These are phyloP conservation scores for Pilatotrama ljubarskyi DNA, from an alignment of 768 basidiomycete species.

Conservation along the genomic window DNA sequence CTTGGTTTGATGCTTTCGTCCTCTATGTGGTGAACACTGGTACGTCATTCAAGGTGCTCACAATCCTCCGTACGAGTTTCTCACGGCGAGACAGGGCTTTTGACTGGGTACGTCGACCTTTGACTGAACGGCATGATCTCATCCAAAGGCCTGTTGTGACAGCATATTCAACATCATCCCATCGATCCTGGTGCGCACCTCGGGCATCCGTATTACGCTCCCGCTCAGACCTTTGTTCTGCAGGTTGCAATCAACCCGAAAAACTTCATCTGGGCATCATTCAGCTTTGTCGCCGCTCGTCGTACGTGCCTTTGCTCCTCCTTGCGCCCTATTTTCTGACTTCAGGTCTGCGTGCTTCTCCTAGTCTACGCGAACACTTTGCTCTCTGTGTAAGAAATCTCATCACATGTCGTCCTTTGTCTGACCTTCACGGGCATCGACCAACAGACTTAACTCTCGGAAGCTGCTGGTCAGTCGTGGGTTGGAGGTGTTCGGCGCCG, in stretches of 20 bases:
- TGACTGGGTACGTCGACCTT: background rate
- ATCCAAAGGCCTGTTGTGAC: background rate
- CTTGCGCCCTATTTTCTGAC: background rate
- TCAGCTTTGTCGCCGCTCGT: background rate
- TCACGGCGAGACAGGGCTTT: background rate
- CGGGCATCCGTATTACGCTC: too few species aligned
- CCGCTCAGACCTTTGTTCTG: too few species aligned
- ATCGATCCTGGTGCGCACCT: background rate
- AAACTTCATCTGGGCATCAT: background rate
- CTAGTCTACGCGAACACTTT: background rate
- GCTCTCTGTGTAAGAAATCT: background rate
- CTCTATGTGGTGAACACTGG: background rate
- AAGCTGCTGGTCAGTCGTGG: slow-evolving; percentile 5
- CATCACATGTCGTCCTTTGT: background rate
- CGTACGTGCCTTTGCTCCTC: background rate
- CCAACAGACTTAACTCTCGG: slow-evolving; percentile 1
- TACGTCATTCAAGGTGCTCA: background rate
- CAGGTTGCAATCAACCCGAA: too few species aligned
- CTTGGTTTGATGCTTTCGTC: background rate
- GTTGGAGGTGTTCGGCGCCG: background rate
- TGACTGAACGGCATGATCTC: background rate
- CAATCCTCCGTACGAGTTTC: too few species aligned
- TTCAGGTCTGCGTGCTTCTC: background rate
- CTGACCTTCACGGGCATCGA: background rate
- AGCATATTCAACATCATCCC: background rate